Percentiles rank a stretch among this genome's conserved stretches.
Conservation (phyloP, 768 basidiomycete genomes). For the Lactarius pseudohatsudake region DNA sequence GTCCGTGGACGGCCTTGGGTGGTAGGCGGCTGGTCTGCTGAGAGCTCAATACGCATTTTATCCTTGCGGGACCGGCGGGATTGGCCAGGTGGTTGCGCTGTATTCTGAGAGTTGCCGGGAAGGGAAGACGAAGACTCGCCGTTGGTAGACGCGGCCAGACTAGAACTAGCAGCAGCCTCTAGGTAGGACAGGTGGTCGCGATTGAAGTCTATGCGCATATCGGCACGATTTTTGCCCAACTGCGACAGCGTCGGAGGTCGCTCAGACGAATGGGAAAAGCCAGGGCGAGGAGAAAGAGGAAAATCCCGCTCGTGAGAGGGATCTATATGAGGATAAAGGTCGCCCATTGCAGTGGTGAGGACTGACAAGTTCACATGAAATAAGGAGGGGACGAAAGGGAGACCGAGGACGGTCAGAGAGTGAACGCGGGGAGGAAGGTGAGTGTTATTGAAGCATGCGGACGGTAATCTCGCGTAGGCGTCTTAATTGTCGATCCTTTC, state of each 20-base stretch:
- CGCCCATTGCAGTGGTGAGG: slow-evolving; percentile 1
- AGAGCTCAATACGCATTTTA: slow-evolving; percentile 61
- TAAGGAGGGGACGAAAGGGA: neutral
- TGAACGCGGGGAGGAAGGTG: too few species aligned
- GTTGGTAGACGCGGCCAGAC: slow-evolving; percentile 8
- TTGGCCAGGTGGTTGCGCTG: neutral
- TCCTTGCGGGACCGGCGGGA: slow-evolving; percentile 23
- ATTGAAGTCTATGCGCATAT: neutral
- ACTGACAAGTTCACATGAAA: neutral
- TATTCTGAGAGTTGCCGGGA: neutral
- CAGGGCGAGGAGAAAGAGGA: neutral
- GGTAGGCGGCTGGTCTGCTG: slow-evolving; percentile 75
- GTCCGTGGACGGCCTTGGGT: slow-evolving; percentile 76
- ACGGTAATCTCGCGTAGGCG: neutral
- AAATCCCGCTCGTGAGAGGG: neutral
- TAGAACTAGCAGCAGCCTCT: slow-evolving; percentile 10
- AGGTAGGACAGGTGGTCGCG: neutral
- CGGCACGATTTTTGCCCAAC: neutral
- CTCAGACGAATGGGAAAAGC: neutral
- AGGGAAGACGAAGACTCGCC: slow-evolving; percentile 5
- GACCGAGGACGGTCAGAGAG: neutral
- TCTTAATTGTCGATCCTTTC: neutral
- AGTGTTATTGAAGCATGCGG: neutral
- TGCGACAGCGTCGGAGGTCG: neutral
- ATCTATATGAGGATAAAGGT: neutral